Evolutionary conservation across 768 basidiomycete genomes (phyloP), one percentile per base, ranked within the genome.

Genomic region (Boletus reticuloceps): DNA sequence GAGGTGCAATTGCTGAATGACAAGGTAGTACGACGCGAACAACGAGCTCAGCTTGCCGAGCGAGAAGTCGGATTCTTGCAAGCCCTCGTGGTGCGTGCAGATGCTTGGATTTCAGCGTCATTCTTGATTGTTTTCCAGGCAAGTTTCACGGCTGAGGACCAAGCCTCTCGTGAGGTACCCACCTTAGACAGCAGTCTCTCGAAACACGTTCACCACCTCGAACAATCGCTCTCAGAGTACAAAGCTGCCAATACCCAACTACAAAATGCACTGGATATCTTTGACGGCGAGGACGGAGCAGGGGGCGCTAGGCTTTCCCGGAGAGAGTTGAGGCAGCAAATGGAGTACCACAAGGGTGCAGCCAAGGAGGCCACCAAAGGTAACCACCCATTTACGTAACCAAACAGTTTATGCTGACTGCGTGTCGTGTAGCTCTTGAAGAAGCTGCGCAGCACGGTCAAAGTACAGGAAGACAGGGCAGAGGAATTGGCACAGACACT

Each of bases 401-500:
- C 27, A 19, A 32, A 20, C 20, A 25, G 4, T 16, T 25, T 13
- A 1, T 13, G 8, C 31, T 64, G 17, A 69, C 27, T 48, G 25
- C 2, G 0, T 6, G 7, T 29, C 44, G 11, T 22, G 9, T 50
- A 88, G 85, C 76, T 16, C 74, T 85, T 22, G 67, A 78, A 25
- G 70, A 74, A 48, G 71, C 74, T n/a, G 0, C 71, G 74, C 31
- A 59, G 66, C 0, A 72, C 70, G 38, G 54, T 65, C 38, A 72
- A 75, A 45, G 57, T 69, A 38, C 77, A 81, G 16, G 70, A 78
- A 1, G 75, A 75, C 48, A 79, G 78, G 66, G 82, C 90, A 34
- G 90, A 91, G 25, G 65, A 74, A n/a, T 78, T 92, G 37, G 88
- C 91, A 62, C 91, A 93, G 66, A 77, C 79, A 11, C 79, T 94